A percentile compares a stretch with the other conserved stretches of the same genome.
Conservation (phyloP, 1,284 basidiomycete genomes). For the Ustilago loliicola region DNA sequence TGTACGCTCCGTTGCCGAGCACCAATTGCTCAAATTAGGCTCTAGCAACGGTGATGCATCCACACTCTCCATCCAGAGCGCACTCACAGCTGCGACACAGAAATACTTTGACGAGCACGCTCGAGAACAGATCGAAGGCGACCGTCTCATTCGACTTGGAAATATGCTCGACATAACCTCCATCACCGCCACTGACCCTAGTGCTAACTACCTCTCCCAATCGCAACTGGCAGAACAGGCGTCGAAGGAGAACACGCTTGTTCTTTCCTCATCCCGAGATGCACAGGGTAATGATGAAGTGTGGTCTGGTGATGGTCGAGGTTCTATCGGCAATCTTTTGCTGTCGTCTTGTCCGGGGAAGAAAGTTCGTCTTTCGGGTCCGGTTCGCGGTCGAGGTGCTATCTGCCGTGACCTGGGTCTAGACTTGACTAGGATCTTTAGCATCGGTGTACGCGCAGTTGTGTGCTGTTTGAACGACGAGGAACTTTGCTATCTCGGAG, state of each 20-base stretch:
- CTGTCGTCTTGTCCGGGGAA: slow-evolving; percentile 96
- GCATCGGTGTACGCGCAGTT: slow-evolving; percentile 82
- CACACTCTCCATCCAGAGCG: neutral
- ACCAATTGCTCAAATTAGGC: slow-evolving; percentile 21
- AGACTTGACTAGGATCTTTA: slow-evolving; percentile 83
- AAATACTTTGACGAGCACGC: slow-evolving; percentile 30
- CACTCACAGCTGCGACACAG: slow-evolving; percentile 10
- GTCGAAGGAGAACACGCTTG: slow-evolving; percentile 18
- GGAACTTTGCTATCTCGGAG: slow-evolving; percentile 87
- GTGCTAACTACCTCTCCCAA: slow-evolving; percentile 32
- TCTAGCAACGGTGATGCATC: neutral
- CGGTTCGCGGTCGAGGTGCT: slow-evolving; percentile 82
- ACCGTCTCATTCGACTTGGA: slow-evolving; percentile 56
- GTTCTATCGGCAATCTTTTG: slow-evolving; percentile 84
- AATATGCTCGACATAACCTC: slow-evolving; percentile 51
- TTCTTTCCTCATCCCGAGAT: slow-evolving; percentile 16
- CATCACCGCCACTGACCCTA: slow-evolving; percentile 33
- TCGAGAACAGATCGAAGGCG: slow-evolving; percentile 51
- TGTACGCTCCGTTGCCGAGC: slow-evolving; percentile 36
- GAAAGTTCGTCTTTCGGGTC: slow-evolving; percentile 87
- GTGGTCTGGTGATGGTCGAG: neutral
- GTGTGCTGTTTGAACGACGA: slow-evolving; percentile 88
- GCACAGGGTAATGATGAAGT: slow-evolving; percentile 20
- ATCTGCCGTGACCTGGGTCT: slow-evolving; percentile 85
- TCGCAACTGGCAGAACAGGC: slow-evolving; percentile 38